Evolutionary conservation across 2,329 filamentous ascomycete species (phyloP), one percentile per base, ranked within the genome.

Genomic region (Alternaria panax): DNA sequence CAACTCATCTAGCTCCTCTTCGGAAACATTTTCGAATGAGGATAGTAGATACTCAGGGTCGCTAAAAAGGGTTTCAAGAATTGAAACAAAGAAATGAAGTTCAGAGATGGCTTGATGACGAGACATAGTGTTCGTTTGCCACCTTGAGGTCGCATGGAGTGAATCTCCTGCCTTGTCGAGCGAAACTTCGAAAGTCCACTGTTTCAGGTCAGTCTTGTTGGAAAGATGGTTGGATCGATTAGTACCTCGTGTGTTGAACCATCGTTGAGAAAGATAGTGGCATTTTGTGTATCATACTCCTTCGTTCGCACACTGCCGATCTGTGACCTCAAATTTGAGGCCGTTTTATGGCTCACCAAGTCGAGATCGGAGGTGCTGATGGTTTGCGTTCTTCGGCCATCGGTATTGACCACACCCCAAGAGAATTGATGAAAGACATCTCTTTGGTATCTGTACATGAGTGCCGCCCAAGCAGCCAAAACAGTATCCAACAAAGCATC

Each of bases 91-190:
- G 24, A 77, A 78, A 40, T 80, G 73, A 36, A 84, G 74, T 53
- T 83, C 75, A 27, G 75, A 76, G 2, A 73, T 74, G 1, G 83
- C 72, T 60, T 81, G 83, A 63, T 80, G 81, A 36, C 71, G 74
- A 16, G 80, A 73, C 67, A 82, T 78, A 40, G 71, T 78, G 5
- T 79, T 67, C 12, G 76, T 74, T 32, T 77, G 72, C 80, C 81
- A 83, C 54, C 75, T 61, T n/a, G 82, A 78, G 11, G 73, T 75
- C 7, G 82, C 75, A 16, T 77, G 61, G 18, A 83, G 47, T 2
- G 51, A 59, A 7, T 60, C 60, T 40, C 67, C 57, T 16, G 69
- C 59, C 30, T 79, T 68, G 9, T 67, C 47, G 12, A 77, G 34
- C 7, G 65, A 60, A 7, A 72, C 63, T 45, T 70, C 62, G 32